Conservation (phyloP, 352 stramenopile species). For the Pythium coloratum region DNA sequence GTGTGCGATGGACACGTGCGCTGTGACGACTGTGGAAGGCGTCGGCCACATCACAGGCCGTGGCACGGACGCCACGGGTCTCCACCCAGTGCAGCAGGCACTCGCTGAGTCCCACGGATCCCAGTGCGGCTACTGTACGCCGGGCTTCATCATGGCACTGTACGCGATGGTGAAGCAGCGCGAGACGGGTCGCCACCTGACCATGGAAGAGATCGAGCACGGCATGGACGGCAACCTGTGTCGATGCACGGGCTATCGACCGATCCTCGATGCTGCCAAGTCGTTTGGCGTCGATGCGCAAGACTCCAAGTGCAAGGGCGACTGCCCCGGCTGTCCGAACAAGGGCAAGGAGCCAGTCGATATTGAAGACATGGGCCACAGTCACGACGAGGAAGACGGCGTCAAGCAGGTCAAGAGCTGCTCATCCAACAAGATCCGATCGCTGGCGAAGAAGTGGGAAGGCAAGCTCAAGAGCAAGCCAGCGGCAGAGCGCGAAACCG, state of each 20-base stretch:
- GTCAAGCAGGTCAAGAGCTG: constrained; percentile 53
- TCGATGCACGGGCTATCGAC: constrained; percentile 91
- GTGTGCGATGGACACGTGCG: constrained; percentile 78
- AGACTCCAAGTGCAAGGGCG: constrained; percentile 60
- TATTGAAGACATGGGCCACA: constrained; percentile 49
- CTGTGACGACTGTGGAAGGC: constrained; percentile 88
- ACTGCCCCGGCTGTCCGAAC: constrained; percentile 71
- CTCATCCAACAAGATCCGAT: constrained; percentile 68
- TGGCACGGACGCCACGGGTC: constrained; percentile 32
- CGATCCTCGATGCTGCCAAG: constrained; percentile 85
- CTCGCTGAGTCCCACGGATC: constrained; percentile 92
- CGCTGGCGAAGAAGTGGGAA: constrained; percentile 43
- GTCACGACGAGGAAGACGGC: constrained; percentile 22
- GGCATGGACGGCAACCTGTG: constrained; percentile 96
- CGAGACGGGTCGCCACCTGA: constrained; percentile 61
- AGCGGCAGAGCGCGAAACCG: constrained; percentile 11
- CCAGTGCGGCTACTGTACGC: constrained; percentile 94
- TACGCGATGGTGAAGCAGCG: constrained; percentile 82
- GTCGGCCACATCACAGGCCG: constrained; percentile 41
- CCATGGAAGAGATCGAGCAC: constrained; percentile 91
- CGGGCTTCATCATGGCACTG: constrained; percentile 86
- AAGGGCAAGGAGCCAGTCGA: constrained; percentile 45
- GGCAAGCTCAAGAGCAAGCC: constrained; percentile 23
- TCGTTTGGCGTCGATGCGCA: constrained; percentile 75
- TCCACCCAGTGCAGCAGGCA: constrained; percentile 86